phyloP scores from a whole-genome alignment of 2,329 filamentous ascomycete species.

The Sporothrix brasiliensis region DNA sequence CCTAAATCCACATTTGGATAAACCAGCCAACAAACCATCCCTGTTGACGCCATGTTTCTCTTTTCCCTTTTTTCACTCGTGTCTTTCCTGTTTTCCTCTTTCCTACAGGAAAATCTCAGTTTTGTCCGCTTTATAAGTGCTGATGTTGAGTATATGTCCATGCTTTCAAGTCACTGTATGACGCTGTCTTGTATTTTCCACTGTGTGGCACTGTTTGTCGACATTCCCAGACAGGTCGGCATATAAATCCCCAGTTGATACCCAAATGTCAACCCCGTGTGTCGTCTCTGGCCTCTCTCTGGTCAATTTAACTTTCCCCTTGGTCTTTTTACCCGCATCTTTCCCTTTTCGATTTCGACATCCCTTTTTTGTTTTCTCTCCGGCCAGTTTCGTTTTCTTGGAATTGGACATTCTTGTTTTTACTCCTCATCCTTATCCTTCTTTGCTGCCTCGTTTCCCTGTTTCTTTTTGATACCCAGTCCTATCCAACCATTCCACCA shows the following conservation, averaged over 20 bases:
- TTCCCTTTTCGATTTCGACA: background rate
- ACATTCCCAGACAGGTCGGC: background rate
- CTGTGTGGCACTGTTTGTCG: conserved; percentile 7
- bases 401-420: background rate
- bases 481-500: background rate
- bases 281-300: background rate
- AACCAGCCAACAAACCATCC: background rate
- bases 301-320: background rate
- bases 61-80: background rate
- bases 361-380: background rate
- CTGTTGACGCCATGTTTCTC: conserved; percentile 22
- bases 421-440: background rate
- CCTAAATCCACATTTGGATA: conserved; percentile 16
- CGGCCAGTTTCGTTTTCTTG: background rate
- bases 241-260: conserved; percentile 13
- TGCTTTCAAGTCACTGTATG: background rate
- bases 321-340: background rate
- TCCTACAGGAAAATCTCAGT: too few species aligned
- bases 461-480: background rate
- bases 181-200: background rate
- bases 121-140: too few species aligned
- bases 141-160: background rate
- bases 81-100: too few species aligned
- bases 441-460: too few species aligned
- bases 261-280: background rate